Evolutionary conservation across 768 basidiomycete genomes (phyloP), one percentile per base, ranked within the genome.

Genomic region (Mycena kentingensis): DNA sequence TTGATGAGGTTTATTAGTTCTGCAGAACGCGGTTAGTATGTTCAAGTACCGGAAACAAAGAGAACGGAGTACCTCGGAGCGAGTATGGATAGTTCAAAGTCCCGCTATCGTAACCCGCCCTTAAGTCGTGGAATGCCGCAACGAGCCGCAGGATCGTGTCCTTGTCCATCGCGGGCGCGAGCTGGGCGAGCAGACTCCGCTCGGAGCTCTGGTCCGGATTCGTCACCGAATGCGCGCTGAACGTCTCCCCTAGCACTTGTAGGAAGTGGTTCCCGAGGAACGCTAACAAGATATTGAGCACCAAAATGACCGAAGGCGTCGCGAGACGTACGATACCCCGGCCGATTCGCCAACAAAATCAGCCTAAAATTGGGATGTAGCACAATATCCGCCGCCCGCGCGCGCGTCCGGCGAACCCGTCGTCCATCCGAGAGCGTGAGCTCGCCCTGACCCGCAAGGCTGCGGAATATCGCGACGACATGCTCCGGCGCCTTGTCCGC

Each of bases 401-500:
- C 78, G 36, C 65, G 64, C 21, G 65, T 61, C 4, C 71, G 67
- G 16, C 80, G 69, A 5, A 86, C 81, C 11, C 83, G 73, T 2
- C 84, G 71, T 15, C 85, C 84, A 65, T 87, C 83, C 0, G 84
- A 76, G 4, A 86, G 74, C 0, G 80, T 79, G 70, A 87, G 70
- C 63, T 85, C 84, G 10, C 79, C 75, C 50, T 85, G 83, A 3
- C 83, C 81, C 4, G 83, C 84, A 22, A 87, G 75, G 64, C 84
- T 85, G 25, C 83, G 74, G 77, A 87, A 85, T 45, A 87, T 78
- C 6, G 85, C 84, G 19, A 85, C 84, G 45, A 87, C 85, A 53
- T 87, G 84, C 61, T 87, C 85, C 7, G 84, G 83, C 7, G 84
- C 85, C 66, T 87, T 87, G 67, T 87, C 85, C 4, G 84, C 85